Percentiles rank a stretch among this genome's conserved stretches.
Evolutionary conservation across 2,329 filamentous ascomycete species (phyloP).

Genomic region (Fusarium miscanthi): DNA sequence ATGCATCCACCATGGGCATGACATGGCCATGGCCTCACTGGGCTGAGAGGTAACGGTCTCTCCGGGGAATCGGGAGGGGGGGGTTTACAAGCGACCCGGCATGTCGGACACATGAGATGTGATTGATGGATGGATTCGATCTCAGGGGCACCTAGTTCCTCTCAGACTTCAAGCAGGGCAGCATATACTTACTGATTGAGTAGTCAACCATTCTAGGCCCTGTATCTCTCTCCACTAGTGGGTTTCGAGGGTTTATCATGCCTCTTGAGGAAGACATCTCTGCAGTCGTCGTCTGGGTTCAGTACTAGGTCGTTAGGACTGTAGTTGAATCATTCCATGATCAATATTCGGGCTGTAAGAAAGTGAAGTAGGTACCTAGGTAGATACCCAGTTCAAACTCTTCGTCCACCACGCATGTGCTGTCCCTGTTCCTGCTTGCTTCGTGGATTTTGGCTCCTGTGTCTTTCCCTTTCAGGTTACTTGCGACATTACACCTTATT

Average conservation of each 20-base stretch:
- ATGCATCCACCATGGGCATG: slow-evolving; percentile 22
- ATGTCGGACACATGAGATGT: slow-evolving; percentile 11
- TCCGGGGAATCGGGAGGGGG: not conserved
- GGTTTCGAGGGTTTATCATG: slow-evolving; percentile 9
- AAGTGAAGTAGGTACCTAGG: not conserved
- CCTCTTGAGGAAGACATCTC: slow-evolving; percentile 1
- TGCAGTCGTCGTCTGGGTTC: slow-evolving; percentile 11
- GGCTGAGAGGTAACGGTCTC: slow-evolving; percentile 23
- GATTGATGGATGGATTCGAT: slow-evolving; percentile 1
- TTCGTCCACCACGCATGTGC: not conserved
- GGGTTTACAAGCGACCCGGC: slow-evolving; percentile 5
- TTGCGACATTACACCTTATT: slow-evolving; percentile 10
- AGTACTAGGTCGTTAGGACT: slow-evolving; percentile 12
- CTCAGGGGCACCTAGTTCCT: not conserved
- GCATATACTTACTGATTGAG: not conserved
- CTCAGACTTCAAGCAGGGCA: not conserved
- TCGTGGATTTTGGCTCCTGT: not conserved
- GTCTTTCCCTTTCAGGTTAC: not conserved
- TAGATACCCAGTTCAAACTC: not conserved
- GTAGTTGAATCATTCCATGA: not conserved
- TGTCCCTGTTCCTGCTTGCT: slow-evolving; percentile 5
- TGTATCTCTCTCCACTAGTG: not conserved
- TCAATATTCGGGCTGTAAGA: not conserved
- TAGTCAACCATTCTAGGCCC: not conserved
- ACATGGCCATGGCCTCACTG: slow-evolving; percentile 31